Evolutionary conservation across 1,139 yeast species (phyloP).

Genomic region (Kodamaea derodonti): DNA sequence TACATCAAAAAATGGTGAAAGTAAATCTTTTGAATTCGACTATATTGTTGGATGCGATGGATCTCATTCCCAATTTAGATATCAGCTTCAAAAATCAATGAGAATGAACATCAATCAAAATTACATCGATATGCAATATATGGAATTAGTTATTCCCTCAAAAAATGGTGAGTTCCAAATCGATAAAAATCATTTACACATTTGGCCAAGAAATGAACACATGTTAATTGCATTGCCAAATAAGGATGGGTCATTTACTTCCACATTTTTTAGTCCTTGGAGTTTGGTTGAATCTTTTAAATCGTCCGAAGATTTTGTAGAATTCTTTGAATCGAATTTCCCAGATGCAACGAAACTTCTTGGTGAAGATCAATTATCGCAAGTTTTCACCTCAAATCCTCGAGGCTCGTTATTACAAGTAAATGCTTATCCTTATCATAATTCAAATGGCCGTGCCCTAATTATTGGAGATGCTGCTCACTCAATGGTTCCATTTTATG

Average conservation of each 20-base stretch:
- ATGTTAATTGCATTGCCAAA: slow-evolving; percentile 93
- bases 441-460: slow-evolving; percentile 56
- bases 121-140: slow-evolving; percentile 79
- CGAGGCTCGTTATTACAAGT: slow-evolving; percentile 73
- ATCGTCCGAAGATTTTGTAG: slow-evolving; percentile 38
- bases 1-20: slow-evolving; percentile 12
- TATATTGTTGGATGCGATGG: slow-evolving; percentile 85
- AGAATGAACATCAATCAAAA: slow-evolving; percentile 73
- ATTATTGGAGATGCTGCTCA: slow-evolving; percentile 93
- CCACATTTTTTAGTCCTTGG: slow-evolving; percentile 88
- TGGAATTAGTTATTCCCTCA: slow-evolving; percentile 75
- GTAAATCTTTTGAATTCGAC: slow-evolving; percentile 39
- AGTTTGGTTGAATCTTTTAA: slow-evolving; percentile 51
- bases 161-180: slow-evolving; percentile 28
- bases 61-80: slow-evolving; percentile 70
- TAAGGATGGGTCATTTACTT: slow-evolving; percentile 80
- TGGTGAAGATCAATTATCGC: slow-evolving; percentile 52
- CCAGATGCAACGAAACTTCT: slow-evolving; percentile 72
- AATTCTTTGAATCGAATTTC: slow-evolving; percentile 60
- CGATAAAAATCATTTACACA: slow-evolving; percentile 78
- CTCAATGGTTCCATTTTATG: slow-evolving; percentile 95
- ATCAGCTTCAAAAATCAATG: slow-evolving; percentile 60
- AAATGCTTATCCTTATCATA: slow-evolving; percentile 66
- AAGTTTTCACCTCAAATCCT: slow-evolving; percentile 60
- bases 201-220: slow-evolving; percentile 85